A percentile compares a stretch with the other conserved stretches of the same genome.
Evolutionary conservation across 768 basidiomycete genomes (phyloP).

Genomic region (Xerocomus spinulosus): DNA sequence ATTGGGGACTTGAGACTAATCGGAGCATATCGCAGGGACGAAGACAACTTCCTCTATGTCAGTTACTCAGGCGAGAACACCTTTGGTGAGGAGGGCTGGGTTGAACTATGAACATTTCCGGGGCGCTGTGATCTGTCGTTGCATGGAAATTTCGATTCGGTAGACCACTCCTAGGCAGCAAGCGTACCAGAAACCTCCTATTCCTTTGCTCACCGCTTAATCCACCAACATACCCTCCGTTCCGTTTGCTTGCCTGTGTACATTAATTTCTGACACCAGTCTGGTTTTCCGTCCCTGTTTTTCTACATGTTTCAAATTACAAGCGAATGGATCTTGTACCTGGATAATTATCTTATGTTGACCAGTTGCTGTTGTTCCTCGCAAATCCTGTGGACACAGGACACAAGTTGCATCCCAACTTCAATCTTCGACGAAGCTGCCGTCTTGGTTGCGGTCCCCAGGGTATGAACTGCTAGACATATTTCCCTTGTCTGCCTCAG

Average conservation of each 20-base stretch:
- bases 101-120: constrained; percentile 29
- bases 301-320: constrained; percentile 12
- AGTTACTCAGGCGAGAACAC: constrained; percentile 99
- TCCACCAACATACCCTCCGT: constrained; percentile 27
- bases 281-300: constrained; percentile 5
- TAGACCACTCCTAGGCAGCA: constrained; percentile 31
- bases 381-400: no score
- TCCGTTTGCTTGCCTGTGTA: constrained; percentile 27
- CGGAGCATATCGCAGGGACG: constrained; percentile 59
- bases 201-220: constrained; percentile 8
- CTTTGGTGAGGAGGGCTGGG: constrained; percentile 53
- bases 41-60: constrained; percentile 98
- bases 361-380: no score
- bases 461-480: no score
- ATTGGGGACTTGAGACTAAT: constrained; percentile 24
- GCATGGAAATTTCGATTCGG: constrained; percentile 18
- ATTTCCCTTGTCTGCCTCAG: no score
- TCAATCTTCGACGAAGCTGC: no score
- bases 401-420: no score
- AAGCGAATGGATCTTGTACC: constrained; percentile 18
- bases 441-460: no score
- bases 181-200: constrained; percentile 16
- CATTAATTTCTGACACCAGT: constrained; percentile 19
- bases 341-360: constrained; percentile 8
- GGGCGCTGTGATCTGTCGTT: constrained; percentile 19